Percentiles rank a stretch among this genome's conserved stretches.
Conservation (phyloP, 164 flowering plant species). For the Litsea cubeba region DNA sequence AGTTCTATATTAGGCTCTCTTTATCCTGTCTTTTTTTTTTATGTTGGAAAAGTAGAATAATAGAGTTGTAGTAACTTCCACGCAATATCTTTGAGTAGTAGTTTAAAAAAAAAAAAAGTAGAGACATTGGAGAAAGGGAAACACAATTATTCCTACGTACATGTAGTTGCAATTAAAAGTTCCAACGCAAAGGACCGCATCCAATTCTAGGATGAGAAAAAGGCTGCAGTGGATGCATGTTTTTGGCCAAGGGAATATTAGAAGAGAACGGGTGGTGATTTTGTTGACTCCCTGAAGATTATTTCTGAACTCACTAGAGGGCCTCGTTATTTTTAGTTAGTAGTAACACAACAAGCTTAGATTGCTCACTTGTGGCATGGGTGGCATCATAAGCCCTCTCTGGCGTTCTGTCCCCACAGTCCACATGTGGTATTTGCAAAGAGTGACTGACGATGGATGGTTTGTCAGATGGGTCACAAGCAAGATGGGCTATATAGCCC, state of each 20-base stretch:
- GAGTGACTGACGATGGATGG: background rate
- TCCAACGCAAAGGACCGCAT: background rate
- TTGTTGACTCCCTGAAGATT: background rate
- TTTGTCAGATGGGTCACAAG: background rate
- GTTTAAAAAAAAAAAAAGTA: no score
- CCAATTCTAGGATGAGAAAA: conserved; percentile 1
- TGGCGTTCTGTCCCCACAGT: no score
- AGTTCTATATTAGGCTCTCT: no score
- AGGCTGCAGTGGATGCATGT: background rate
- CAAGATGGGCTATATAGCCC: background rate
- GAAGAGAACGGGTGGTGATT: background rate
- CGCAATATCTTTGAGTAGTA: no score
- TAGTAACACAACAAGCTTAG: background rate
- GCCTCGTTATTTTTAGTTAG: background rate
- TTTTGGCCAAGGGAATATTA: background rate
- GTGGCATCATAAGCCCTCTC: no score
- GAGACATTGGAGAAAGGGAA: background rate
- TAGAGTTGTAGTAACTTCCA: no score
- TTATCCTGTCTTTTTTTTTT: no score
- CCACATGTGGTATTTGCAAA: no score
- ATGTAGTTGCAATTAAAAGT: background rate
- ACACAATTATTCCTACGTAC: background rate
- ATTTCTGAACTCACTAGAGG: background rate
- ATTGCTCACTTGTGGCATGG: background rate
- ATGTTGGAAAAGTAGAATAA: no score